Conservation (phyloP, 2,329 filamentous ascomycete genomes). For the Periconia macrospinosa region DNA sequence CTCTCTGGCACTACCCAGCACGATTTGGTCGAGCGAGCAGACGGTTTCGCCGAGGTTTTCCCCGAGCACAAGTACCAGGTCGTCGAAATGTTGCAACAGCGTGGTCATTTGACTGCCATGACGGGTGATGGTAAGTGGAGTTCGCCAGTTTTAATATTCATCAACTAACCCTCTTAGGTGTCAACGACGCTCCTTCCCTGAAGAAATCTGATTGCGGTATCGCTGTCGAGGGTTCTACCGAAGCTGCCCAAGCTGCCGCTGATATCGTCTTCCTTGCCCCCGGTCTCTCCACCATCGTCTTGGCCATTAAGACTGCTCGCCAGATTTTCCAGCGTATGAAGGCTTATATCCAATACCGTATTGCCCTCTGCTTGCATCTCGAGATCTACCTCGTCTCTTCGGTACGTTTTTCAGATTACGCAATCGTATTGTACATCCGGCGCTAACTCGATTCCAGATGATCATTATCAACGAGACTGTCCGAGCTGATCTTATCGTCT, state of each 20-base stretch:
- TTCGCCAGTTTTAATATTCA: neutral
- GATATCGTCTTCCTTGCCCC: constrained; percentile 77
- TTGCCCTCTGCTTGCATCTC: constrained; percentile 72
- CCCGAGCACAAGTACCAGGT: constrained; percentile 77
- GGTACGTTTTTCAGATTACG: neutral
- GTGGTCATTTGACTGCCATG: constrained; percentile 74
- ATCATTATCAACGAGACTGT: constrained; percentile 80
- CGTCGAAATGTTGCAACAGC: constrained; percentile 74
- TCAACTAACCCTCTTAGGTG: constrained; percentile 44
- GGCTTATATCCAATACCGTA: constrained; percentile 76
- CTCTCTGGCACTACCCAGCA: constrained; percentile 72
- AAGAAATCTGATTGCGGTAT: constrained; percentile 78
- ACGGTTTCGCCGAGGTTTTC: constrained; percentile 75
- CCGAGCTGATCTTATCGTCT: constrained; percentile 72
- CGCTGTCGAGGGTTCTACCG: constrained; percentile 71
- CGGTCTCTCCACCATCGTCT: constrained; percentile 70
- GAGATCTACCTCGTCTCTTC: constrained; percentile 77
- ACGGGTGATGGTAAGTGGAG: constrained; percentile 64
- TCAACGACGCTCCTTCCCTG: constrained; percentile 73
- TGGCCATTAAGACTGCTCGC: constrained; percentile 73
- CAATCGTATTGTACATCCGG: too few species aligned
- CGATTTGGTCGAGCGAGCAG: constrained; percentile 74
- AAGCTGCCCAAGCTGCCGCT: constrained; percentile 71
- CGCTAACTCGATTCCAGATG: constrained; percentile 49
- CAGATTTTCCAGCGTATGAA: constrained; percentile 81